These are phyloP conservation scores for Cylindrotheca closterium DNA, from an alignment of 108 stramenopile genomes.

Conservation along the genomic window DNA sequence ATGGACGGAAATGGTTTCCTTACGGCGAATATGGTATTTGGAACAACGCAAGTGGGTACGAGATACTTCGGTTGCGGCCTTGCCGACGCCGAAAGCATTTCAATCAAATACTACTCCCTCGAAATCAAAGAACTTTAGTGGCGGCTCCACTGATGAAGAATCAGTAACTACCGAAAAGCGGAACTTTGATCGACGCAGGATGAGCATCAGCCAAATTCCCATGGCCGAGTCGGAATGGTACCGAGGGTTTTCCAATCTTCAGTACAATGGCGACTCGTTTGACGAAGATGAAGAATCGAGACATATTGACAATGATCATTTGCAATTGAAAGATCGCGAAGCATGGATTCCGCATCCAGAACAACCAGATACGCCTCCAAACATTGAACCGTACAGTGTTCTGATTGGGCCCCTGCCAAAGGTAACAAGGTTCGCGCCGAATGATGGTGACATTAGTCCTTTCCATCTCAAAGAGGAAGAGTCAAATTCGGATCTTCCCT, in stretches of 20 bases:
- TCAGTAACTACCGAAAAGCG: conserved; percentile 19
- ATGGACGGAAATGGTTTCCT: conserved; percentile 67
- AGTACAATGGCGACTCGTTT: too few species aligned
- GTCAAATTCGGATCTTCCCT: neutral
- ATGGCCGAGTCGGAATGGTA: neutral
- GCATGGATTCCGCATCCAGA: conserved; percentile 90
- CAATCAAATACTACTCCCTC: too few species aligned
- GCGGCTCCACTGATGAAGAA: conserved; percentile 56
- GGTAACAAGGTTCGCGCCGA: too few species aligned
- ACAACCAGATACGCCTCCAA: conserved; percentile 79
- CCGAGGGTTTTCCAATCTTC: neutral
- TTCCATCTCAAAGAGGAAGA: neutral
- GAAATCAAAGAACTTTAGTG: too few species aligned
- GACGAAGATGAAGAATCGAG: neutral
- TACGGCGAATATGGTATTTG: conserved; percentile 79
- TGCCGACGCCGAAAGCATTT: too few species aligned
- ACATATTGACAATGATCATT: neutral
- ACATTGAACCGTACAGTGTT: conserved; percentile 71
- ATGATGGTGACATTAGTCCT: too few species aligned
- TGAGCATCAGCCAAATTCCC: too few species aligned
- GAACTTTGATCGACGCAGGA: too few species aligned
- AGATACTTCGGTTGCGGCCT: too few species aligned
- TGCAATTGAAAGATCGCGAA: conserved; percentile 1
- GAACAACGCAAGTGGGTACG: conserved; percentile 73
- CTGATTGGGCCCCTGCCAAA: conserved; percentile 17